Evolutionary conservation across 768 basidiomycete species (phyloP), one percentile per base, ranked within the genome.

Genomic region (Cystofilobasidium bisporidii): DNA sequence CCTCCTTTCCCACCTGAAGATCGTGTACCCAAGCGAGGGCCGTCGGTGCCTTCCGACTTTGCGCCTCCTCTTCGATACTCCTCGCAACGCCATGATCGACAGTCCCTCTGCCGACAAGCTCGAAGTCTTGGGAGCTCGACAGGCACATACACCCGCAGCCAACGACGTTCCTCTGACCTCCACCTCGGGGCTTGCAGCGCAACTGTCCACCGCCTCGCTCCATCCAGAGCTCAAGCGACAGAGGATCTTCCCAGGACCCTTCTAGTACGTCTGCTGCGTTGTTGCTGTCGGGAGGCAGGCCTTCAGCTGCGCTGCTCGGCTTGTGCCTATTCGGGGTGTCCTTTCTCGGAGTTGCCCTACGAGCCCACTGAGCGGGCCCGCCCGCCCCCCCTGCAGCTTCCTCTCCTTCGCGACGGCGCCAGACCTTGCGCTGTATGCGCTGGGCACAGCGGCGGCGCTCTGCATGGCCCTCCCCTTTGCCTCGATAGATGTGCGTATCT

Each of bases 301-400:
- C n/a, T n/a, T n/a, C n/a, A n/a, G n/a, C n/a, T n/a, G n/a, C n/a
- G n/a, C n/a, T n/a, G n/a, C n/a, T n/a, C n/a, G n/a, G n/a, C n/a
- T n/a, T n/a, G n/a, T n/a, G n/a, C n/a, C n/a, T n/a, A n/a, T n/a
- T n/a, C n/a, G n/a, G n/a, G n/a, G 5, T n/a, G 30, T 43, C 28
- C 8, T 55, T 57, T n/a, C n/a, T n/a, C 53, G 40, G 12, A 3
- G n/a, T 33, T 58, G 17, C 17, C 26, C 12, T 47, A 36, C 36
- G n/a, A 0, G n/a, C n/a, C n/a, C n/a, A n/a, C n/a, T n/a, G n/a
- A n/a, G n/a, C n/a, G n/a, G n/a, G n/a, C n/a, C n/a, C n/a, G n/a
- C n/a, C n/a, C n/a, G n/a, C n/a, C n/a, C n/a, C n/a, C n/a, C 38
- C n/a, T 5, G 3, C 32, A 66, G 65, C 65, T 66, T 66, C 48